Conservation (phyloP, 805 yeast species). For the Metschnikowia dekortorum region DNA sequence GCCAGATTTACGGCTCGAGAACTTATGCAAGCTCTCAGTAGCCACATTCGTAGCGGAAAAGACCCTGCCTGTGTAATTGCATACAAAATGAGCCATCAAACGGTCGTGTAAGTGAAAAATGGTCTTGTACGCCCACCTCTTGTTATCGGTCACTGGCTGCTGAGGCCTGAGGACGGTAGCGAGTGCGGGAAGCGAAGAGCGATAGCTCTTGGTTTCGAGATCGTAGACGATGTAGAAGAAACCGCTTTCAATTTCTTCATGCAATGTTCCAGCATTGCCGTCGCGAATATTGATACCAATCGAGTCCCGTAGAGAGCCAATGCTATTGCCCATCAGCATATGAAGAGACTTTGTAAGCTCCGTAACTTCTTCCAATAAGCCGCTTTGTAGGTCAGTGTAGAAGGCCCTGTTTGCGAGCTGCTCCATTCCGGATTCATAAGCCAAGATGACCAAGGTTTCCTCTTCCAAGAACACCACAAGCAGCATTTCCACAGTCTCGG, state of each 20-base stretch:
- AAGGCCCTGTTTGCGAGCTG: conserved; percentile 22
- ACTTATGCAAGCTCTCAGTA: conserved; percentile 39
- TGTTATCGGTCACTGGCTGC: not conserved
- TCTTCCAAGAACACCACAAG: conserved; percentile 26
- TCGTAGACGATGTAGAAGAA: conserved; percentile 38
- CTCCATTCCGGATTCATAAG: conserved; percentile 27
- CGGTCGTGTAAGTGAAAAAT: conserved; percentile 37
- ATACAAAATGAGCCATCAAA: conserved; percentile 27
- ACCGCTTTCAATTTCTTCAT: conserved; percentile 25
- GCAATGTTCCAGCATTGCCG: conserved; percentile 1
- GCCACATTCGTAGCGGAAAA: conserved; percentile 19
- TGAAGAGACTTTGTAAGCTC: conserved; percentile 1
- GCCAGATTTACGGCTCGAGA: conserved; percentile 31
- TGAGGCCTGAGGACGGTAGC: conserved; percentile 13
- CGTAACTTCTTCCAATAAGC: conserved; percentile 21
- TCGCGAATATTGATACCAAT: conserved; percentile 14
- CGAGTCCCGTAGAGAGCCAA: conserved; percentile 25
- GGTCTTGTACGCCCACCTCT: not conserved
- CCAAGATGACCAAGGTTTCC: conserved; percentile 21
- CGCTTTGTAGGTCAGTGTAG: conserved; percentile 18
- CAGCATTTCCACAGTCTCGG: conserved; percentile 23
- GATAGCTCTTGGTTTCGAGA: conserved; percentile 18
- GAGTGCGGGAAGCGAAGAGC: conserved; percentile 36
- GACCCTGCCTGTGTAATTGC: conserved; percentile 19
- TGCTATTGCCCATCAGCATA: conserved; percentile 25